A percentile compares a stretch with the other conserved stretches of the same genome.
Conservation (phyloP, 2,329 filamentous ascomycete genomes). For the Rhinocladiella mackenziei region DNA sequence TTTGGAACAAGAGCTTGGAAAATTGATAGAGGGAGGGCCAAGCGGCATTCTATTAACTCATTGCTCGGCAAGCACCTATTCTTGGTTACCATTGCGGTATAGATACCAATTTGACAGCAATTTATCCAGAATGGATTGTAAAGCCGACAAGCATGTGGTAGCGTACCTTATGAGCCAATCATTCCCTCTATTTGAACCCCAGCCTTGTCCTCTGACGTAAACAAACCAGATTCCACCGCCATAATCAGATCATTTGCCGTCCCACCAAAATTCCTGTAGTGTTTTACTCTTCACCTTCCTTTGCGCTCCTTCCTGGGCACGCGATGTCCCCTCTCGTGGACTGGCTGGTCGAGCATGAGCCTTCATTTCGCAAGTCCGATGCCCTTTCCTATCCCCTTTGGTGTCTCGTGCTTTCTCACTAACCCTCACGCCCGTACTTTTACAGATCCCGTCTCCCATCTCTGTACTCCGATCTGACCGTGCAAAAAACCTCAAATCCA, state of each 20-base stretch:
- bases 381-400: neutral
- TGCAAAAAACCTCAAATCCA: constrained; percentile 71
- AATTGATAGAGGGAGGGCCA: too few species aligned
- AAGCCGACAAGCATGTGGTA: neutral
- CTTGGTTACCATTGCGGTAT: too few species aligned
- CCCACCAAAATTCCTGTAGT: neutral
- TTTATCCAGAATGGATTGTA: too few species aligned
- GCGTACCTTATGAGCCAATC: neutral
- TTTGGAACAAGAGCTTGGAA: constrained; percentile 39
- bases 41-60: too few species aligned
- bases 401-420: neutral
- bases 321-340: constrained; percentile 23
- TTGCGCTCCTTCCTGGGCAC: neutral
- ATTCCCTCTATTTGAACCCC: neutral
- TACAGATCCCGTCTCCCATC: constrained; percentile 71
- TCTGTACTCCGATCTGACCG: constrained; percentile 80
- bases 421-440: neutral
- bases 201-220: constrained; percentile 12
- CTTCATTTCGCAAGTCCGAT: constrained; percentile 28
- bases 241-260: neutral
- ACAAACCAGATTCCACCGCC: constrained; percentile 2
- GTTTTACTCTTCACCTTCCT: too few species aligned
- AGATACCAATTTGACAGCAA: too few species aligned
- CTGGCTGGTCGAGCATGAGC: constrained; percentile 29
- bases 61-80: too few species aligned